A percentile compares a stretch with the other conserved stretches of the same genome.
Conservation (phyloP, 108 stramenopile genomes). For the Phaeodactylum tricornutum region DNA sequence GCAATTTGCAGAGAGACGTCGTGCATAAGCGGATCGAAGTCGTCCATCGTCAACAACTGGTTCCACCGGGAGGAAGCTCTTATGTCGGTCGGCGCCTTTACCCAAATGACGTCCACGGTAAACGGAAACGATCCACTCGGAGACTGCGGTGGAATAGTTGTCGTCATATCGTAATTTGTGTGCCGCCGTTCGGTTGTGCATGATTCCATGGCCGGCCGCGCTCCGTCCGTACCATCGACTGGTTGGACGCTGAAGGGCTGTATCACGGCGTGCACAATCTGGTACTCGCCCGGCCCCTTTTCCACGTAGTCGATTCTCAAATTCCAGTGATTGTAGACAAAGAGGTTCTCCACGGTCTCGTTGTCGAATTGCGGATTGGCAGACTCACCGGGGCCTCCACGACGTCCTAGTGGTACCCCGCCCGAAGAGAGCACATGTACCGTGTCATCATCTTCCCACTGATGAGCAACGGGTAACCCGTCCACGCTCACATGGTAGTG, state of each 20-base stretch:
- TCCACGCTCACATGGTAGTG: neutral
- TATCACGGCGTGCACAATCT: neutral
- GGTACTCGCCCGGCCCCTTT: neutral
- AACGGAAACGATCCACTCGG: neutral
- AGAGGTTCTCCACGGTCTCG: neutral
- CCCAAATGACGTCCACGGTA: conserved; percentile 1
- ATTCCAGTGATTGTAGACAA: conserved; percentile 6
- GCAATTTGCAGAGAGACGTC: conserved; percentile 3
- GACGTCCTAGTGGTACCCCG: neutral
- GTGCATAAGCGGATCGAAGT: too few species aligned
- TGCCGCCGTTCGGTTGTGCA: neutral
- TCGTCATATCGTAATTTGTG: neutral
- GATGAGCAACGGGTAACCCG: conserved; percentile 1
- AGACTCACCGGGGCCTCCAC: neutral
- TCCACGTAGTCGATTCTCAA: neutral
- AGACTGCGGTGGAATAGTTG: neutral
- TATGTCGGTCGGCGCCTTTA: neutral
- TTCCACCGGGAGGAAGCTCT: neutral
- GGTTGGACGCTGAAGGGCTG: neutral
- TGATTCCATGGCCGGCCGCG: neutral
- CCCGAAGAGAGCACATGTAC: neutral
- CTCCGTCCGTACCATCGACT: neutral
- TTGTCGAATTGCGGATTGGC: neutral
- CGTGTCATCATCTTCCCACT: neutral
- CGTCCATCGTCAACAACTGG: conserved; percentile 3